Conservation (phyloP, 139 green algal species). For the Nannochloris sp. region DNA sequence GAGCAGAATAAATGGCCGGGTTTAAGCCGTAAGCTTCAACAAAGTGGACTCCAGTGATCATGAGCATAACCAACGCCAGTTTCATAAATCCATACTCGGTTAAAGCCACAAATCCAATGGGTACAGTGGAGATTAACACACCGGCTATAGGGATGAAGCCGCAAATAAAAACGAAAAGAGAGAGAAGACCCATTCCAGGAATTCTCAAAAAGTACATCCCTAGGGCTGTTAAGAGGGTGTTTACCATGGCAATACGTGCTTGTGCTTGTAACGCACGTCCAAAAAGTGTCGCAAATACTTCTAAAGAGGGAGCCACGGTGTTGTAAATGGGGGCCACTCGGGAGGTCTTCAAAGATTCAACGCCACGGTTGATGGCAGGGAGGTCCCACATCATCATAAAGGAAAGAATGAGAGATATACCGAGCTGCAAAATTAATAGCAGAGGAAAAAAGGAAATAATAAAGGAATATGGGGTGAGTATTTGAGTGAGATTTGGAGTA, state of each 20-base stretch:
- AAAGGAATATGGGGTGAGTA: background rate
- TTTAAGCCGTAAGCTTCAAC: slow-evolving; percentile 76
- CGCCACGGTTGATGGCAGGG: slow-evolving; percentile 58
- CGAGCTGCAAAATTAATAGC: slow-evolving; percentile 42
- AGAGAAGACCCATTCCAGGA: slow-evolving; percentile 76
- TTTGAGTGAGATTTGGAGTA: too few species aligned
- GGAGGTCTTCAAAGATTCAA: slow-evolving; percentile 50
- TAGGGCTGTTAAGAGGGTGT: slow-evolving; percentile 79
- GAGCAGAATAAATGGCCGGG: slow-evolving; percentile 82
- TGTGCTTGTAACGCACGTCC: slow-evolving; percentile 87
- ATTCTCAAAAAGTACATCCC: slow-evolving; percentile 82
- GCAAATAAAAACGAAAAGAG: slow-evolving; percentile 90
- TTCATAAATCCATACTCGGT: slow-evolving; percentile 90
- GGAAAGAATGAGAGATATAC: slow-evolving; percentile 79
- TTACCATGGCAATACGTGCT: slow-evolving; percentile 77
- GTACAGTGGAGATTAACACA: slow-evolving; percentile 82
- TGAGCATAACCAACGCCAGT: slow-evolving; percentile 75
- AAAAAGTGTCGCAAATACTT: slow-evolving; percentile 78
- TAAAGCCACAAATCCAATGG: slow-evolving; percentile 78
- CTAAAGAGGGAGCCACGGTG: slow-evolving; percentile 77
- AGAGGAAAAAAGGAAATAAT: background rate
- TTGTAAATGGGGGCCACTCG: slow-evolving; percentile 73
- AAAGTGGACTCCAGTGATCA: slow-evolving; percentile 80
- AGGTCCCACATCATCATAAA: slow-evolving; percentile 95
- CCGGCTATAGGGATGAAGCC: slow-evolving; percentile 86